phyloP scores from a whole-genome alignment of 306 rosid genomes.

The Argentina anserina region DNA sequence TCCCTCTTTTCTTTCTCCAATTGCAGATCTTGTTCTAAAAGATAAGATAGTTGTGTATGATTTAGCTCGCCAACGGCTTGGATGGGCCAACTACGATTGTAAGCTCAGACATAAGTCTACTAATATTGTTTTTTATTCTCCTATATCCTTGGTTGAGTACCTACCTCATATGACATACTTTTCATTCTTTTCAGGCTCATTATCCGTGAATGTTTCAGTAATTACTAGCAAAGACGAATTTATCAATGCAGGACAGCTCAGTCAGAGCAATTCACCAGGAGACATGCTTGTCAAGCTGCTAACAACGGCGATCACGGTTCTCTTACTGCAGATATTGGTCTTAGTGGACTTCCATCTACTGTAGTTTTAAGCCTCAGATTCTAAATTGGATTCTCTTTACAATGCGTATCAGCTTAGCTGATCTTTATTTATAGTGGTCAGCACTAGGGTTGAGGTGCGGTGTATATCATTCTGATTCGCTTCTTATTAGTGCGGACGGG shows the following conservation, averaged over 20 bases:
- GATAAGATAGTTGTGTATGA: conserved; percentile 85
- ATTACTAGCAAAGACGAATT: conserved; percentile 72
- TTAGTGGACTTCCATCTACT: conserved; percentile 38
- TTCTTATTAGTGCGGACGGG: conserved; percentile 20
- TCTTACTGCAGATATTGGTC: conserved; percentile 41
- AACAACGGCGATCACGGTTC: conserved; percentile 33
- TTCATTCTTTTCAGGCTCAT: conserved; percentile 56
- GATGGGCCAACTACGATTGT: conserved; percentile 89
- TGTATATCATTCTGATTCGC: conserved; percentile 26
- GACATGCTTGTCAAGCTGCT: conserved; percentile 45
- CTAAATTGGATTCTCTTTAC: conserved; percentile 34
- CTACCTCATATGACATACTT: background rate
- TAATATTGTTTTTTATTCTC: conserved; percentile 4
- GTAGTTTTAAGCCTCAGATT: conserved; percentile 32
- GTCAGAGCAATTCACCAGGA: conserved; percentile 39
- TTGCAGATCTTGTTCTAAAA: conserved; percentile 79
- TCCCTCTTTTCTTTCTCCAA: conserved; percentile 15
- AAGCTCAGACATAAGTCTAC: conserved; percentile 29
- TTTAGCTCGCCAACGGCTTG: conserved; percentile 67
- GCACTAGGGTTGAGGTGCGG: conserved; percentile 19
- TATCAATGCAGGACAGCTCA: conserved; percentile 55
- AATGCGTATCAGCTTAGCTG: conserved; percentile 20
- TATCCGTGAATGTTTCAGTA: conserved; percentile 77
- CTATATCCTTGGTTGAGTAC: background rate
- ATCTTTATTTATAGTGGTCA: conserved; percentile 42